Conservation (phyloP, 2,329 filamentous ascomycete species). For the Neonectria coccinea region DNA sequence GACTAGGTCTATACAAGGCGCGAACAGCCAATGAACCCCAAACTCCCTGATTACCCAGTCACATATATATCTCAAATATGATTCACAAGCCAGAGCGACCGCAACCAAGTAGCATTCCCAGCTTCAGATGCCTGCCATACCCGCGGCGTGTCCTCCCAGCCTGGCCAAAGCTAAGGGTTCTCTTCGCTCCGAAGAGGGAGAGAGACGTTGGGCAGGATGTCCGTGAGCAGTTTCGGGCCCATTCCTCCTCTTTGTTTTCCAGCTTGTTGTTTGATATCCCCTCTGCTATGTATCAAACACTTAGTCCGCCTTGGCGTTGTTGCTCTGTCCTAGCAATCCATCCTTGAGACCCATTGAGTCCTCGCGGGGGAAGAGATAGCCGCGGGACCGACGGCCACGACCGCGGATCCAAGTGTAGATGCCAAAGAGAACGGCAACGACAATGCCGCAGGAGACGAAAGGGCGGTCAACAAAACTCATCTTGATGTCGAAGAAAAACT, state of each 20-base stretch:
- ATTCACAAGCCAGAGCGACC: not conserved
- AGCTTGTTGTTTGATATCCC: not conserved
- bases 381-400: conserved; percentile 64
- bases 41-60: conserved; percentile 42
- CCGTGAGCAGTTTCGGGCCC: conserved; percentile 1
- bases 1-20: conserved; percentile 28
- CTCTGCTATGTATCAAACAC: not conserved
- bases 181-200: not conserved
- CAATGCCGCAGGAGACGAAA: conserved; percentile 67
- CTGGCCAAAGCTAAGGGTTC: not conserved
- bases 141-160: not conserved
- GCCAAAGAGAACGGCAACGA: conserved; percentile 67
- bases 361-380: conserved; percentile 72
- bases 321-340: conserved; percentile 66
- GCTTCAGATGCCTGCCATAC: not conserved
- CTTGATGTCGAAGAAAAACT: conserved; percentile 76
- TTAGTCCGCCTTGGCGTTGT: conserved; percentile 53
- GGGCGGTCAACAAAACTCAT: conserved; percentile 70
- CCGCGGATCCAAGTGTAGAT: conserved; percentile 66
- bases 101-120: not conserved
- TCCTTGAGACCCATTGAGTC: conserved; percentile 72
- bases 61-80: not conserved
- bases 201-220: conserved; percentile 1
- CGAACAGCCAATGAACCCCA: conserved; percentile 36
- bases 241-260: not conserved